phyloP scores from a whole-genome alignment of 306 rosid genomes.

The Trichosanthes cucumerina region DNA sequence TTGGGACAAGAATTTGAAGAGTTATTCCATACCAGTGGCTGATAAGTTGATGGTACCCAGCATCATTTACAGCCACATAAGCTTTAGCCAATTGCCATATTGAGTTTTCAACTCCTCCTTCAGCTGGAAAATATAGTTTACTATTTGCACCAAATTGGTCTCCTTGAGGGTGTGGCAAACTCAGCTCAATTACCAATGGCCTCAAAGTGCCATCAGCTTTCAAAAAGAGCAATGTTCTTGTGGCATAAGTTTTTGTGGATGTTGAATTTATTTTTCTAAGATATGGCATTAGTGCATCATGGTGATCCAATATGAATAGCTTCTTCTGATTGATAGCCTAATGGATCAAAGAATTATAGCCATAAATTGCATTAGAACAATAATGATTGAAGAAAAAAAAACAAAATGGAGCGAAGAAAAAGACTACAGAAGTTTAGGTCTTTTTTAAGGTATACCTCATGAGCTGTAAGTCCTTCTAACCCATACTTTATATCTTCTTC shows the following conservation, averaged over 20 bases:
- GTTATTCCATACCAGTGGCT: constrained; percentile 50
- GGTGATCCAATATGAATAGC: constrained; percentile 63
- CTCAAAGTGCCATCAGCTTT: constrained; percentile 48
- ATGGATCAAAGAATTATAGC: background rate
- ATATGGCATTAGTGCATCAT: constrained; percentile 58
- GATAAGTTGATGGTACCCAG: constrained; percentile 58
- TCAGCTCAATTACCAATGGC: constrained; percentile 67
- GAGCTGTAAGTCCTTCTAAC: constrained; percentile 42
- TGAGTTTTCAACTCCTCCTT: constrained; percentile 41
- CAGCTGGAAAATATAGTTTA: constrained; percentile 40
- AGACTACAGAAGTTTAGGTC: background rate
- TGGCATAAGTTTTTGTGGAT: constrained; percentile 50
- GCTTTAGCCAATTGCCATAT: constrained; percentile 78
- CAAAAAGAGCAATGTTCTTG: constrained; percentile 56
- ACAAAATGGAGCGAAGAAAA: background rate
- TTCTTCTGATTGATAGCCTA: constrained; percentile 47
- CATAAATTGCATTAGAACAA: background rate
- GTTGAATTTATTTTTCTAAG: constrained; percentile 52
- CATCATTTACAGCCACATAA: constrained; percentile 50
- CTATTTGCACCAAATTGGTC: constrained; percentile 46
- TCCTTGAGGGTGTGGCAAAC: constrained; percentile 50
- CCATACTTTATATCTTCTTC: constrained; percentile 33
- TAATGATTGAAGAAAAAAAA: background rate
- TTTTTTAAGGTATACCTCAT: constrained; percentile 28
- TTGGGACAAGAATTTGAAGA: background rate